A percentile compares a stretch with the other conserved stretches of the same genome.
phyloP scores from a whole-genome alignment of 1,139 yeast genomes.

The Nadsonia commutata region DNA sequence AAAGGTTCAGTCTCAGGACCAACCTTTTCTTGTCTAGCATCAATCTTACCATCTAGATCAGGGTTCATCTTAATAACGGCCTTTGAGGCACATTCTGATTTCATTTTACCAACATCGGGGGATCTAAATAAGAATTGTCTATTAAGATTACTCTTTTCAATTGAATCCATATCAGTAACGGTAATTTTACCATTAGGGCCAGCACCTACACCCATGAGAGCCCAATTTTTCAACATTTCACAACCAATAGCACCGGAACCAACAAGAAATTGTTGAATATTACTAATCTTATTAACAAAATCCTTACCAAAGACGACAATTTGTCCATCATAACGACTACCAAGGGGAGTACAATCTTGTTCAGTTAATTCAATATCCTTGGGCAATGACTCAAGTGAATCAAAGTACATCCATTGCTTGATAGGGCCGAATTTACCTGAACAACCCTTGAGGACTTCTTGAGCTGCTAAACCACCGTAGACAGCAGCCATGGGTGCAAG shows the following conservation, averaged over 20 bases:
- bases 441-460: slow-evolving; percentile 88
- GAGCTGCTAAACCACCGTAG: slow-evolving; percentile 90
- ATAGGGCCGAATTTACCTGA: slow-evolving; percentile 89
- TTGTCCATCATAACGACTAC: slow-evolving; percentile 81
- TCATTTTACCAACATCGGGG: slow-evolving; percentile 81
- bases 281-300: slow-evolving; percentile 58
- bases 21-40: slow-evolving; percentile 68
- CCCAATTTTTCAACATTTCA: slow-evolving; percentile 98
- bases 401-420: slow-evolving; percentile 84
- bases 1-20: slow-evolving; percentile 85
- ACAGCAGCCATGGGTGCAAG: slow-evolving; percentile 82
- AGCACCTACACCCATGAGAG: slow-evolving; percentile 86
- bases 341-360: slow-evolving; percentile 58
- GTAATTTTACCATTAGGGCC: slow-evolving; percentile 76
- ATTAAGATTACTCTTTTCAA: slow-evolving; percentile 88
- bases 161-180: slow-evolving; percentile 88
- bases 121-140: slow-evolving; percentile 94
- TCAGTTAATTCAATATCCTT: slow-evolving; percentile 43
- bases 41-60: slow-evolving; percentile 62
- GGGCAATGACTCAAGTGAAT: slow-evolving; percentile 84
- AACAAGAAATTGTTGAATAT: slow-evolving; percentile 73
- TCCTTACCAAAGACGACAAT: slow-evolving; percentile 84
- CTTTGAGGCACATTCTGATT: slow-evolving; percentile 78
- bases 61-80: slow-evolving; percentile 84
- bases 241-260: slow-evolving; percentile 99